Base-by-base conservation (phyloP, 1,139 yeast genomes). In the Pneumocystis murina region DNA sequence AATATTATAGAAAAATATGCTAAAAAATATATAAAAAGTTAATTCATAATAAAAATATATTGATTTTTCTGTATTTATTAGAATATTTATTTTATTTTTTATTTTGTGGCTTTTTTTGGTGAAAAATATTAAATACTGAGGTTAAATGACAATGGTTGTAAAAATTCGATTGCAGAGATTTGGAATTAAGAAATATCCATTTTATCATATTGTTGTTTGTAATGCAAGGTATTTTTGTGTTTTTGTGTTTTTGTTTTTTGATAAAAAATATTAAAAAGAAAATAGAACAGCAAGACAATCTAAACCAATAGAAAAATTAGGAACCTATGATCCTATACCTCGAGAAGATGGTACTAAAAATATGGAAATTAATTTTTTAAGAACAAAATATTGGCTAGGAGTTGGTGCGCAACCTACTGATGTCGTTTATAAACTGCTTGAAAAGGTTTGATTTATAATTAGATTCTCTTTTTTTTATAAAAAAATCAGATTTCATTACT, bases 391-490 rank as follows among this genome's bases (percentile, higher is more conserved):
- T 76, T 92, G 99, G 99, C 77, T 92, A 60, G 96, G 97, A 71
- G 96, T 89, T 17, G 99, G 99, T n/a, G 98, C 97, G 1, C 95
- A 87, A 73, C 95, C 96, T 3, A 84, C 94, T 41, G 91, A 87
- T 59, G 79, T 94, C 4, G 95, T 91, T 14, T 81, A 84, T 4
- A 84, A 84, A 69, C 76, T 92, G 67, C 82, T 92, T 73, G 85
- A 85, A 71, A 88, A 87, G 74, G 89, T 58, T 58, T 58, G 30
- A 58, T 38, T 6, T 10, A 20, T 38, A 40, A 16, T 20, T 17
- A 17, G 17, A 10, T 20, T 48, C 14, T 24, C 14, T 12, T 48
- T 48, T 48, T 48, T 48, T 24, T 12, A 48, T 12, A 20, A 14
- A 30, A n/a, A 57, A 57, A 20, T 58, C 6, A 58, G 60, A 58